Conservation (phyloP, 2,329 filamentous ascomycete genomes). For the Alternaria consortialis region DNA sequence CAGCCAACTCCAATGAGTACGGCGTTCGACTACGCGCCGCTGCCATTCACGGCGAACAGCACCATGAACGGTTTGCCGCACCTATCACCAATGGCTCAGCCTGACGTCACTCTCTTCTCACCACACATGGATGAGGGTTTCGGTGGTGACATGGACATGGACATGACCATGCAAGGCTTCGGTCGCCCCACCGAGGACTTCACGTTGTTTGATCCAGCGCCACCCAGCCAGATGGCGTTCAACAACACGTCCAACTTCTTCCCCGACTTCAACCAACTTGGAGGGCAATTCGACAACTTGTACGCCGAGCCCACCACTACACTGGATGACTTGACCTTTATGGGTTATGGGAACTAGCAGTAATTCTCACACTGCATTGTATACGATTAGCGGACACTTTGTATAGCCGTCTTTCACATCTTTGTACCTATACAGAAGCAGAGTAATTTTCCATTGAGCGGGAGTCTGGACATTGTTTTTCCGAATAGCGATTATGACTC, state of each 20-base stretch:
- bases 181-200: conserved; percentile 64
- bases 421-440: conserved; percentile 20
- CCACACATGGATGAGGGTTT: conserved; percentile 72
- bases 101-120: conserved; percentile 74
- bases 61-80: conserved; percentile 55
- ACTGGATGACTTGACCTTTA: conserved; percentile 42
- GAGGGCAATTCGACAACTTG: conserved; percentile 49
- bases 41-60: conserved; percentile 41
- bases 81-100: conserved; percentile 74
- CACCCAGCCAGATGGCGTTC: conserved; percentile 33
- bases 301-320: conserved; percentile 40
- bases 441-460: conserved; percentile 15
- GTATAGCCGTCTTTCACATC: conserved; percentile 28
- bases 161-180: conserved; percentile 43
- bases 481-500: conserved; percentile 26
- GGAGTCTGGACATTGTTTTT: conserved; percentile 25
- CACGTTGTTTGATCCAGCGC: conserved; percentile 61
- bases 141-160: conserved; percentile 54
- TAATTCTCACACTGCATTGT: conserved; percentile 25
- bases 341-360: conserved; percentile 35
- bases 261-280: conserved; percentile 51
- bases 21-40: conserved; percentile 53
- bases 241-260: conserved; percentile 48
- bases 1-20: conserved; percentile 60
- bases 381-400: conserved; percentile 33